Evolutionary conservation across 2,329 filamentous ascomycete genomes (phyloP).

Genomic region (Xylaria sp.): DNA sequence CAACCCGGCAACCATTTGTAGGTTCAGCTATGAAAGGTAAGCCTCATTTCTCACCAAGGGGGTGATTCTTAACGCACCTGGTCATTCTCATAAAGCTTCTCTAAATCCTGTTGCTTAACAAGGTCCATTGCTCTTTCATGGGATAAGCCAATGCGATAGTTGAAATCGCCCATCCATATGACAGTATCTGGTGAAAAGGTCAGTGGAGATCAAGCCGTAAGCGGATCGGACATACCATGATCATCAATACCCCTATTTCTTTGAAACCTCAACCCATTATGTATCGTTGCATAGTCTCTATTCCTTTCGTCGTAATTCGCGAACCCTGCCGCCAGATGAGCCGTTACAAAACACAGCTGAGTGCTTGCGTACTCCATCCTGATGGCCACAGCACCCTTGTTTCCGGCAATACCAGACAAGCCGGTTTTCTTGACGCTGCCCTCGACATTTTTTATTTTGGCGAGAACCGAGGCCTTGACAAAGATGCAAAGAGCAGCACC

Average conservation of each 20-base stretch:
- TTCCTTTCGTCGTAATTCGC: constrained; percentile 97
- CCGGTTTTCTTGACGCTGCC: constrained; percentile 93
- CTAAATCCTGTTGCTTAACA: constrained; percentile 74
- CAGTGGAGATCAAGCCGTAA: constrained; percentile 14
- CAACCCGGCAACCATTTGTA: constrained; percentile 93
- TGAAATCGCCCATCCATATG: constrained; percentile 97
- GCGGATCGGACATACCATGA: constrained; percentile 64
- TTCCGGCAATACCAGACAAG: constrained; percentile 95
- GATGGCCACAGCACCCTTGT: constrained; percentile 97
- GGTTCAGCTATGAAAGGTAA: constrained; percentile 67
- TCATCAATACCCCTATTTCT: constrained; percentile 89
- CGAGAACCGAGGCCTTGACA: constrained; percentile 77
- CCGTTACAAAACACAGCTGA: constrained; percentile 92
- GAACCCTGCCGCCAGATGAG: constrained; percentile 94
- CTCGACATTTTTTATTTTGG: constrained; percentile 93
- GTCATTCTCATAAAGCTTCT: constrained; percentile 86
- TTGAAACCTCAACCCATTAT: constrained; percentile 86
- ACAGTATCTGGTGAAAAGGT: constrained; percentile 62
- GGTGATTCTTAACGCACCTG: constrained; percentile 61
- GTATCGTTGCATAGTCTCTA: constrained; percentile 88
- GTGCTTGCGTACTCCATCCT: constrained; percentile 94
- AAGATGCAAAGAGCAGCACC: constrained; percentile 93
- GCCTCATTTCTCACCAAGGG: neutral
- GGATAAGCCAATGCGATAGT: constrained; percentile 89
- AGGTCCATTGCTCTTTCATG: constrained; percentile 79